Evolutionary conservation across 176 grass and related monocot genomes (phyloP).

Genomic region (Cocos nucifera): DNA sequence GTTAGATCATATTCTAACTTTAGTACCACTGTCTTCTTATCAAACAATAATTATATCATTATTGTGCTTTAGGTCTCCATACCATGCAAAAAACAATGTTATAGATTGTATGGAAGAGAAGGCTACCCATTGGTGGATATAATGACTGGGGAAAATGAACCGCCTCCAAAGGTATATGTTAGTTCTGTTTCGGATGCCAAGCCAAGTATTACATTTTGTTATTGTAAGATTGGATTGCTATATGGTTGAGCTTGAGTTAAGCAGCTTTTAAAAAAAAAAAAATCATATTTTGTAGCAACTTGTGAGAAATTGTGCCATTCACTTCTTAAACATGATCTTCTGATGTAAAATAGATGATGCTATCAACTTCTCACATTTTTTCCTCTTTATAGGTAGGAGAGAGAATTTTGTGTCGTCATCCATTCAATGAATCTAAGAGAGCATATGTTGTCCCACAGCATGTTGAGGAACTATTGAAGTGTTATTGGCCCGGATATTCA

Average conservation of each 20-base stretch:
- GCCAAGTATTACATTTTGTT: background rate
- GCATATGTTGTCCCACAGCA: constrained; percentile 82
- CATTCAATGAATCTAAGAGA: constrained; percentile 91
- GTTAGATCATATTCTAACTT: constrained; percentile 26
- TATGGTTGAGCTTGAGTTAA: no score
- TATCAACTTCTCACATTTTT: background rate
- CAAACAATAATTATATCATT: no score
- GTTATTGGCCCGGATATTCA: constrained; percentile 81
- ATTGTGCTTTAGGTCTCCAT: constrained; percentile 67
- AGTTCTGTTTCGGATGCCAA: background rate
- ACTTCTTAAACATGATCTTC: no score
- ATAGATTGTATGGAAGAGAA: constrained; percentile 91
- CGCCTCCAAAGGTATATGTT: constrained; percentile 60
- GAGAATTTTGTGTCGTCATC: constrained; percentile 90
- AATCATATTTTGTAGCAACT: background rate
- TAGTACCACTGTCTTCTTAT: no score
- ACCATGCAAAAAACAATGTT: constrained; percentile 90
- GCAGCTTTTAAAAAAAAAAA: no score
- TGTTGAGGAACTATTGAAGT: constrained; percentile 79
- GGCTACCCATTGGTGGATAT: constrained; percentile 77
- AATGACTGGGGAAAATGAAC: constrained; percentile 79
- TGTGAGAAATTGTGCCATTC: no score
- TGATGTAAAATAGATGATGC: no score
- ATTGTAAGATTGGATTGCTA: no score
- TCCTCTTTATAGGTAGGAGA: constrained; percentile 53